A percentile compares a stretch with the other conserved stretches of the same genome.
Conservation (phyloP, 2,329 filamentous ascomycete species). For the Macrophomina pseudophaseolina region DNA sequence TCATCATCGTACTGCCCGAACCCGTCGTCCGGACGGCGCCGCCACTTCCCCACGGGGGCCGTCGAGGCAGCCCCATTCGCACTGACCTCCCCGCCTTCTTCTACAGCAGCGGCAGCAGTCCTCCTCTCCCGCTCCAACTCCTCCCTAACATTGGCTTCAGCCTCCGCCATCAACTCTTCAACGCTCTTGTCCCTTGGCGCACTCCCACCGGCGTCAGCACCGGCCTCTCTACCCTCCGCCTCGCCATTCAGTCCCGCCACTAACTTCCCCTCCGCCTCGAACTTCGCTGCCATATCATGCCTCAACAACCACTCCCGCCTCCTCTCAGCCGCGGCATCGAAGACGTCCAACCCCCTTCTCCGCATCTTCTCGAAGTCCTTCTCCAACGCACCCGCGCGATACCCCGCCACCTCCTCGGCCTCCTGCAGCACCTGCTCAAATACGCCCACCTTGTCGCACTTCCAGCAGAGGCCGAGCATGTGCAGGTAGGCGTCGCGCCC, state of each 20-base stretch:
- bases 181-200: neutral
- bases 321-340: neutral
- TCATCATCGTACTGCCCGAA: neutral
- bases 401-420: slow-evolving; percentile 2
- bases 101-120: neutral
- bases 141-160: too few species aligned
- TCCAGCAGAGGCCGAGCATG: slow-evolving; percentile 25
- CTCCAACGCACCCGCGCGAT: neutral
- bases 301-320: neutral
- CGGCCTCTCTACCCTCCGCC: neutral
- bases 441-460: slow-evolving; percentile 5
- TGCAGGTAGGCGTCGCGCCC: slow-evolving; percentile 11
- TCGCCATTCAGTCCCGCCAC: neutral
- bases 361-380: slow-evolving; percentile 22
- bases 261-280: slow-evolving; percentile 2
- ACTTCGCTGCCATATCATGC: neutral
- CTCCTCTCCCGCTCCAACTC: neutral
- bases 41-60: neutral
- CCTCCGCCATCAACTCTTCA: too few species aligned
- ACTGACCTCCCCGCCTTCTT: neutral
- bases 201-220: neutral
- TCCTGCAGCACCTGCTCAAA: slow-evolving; percentile 9
- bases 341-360: neutral
- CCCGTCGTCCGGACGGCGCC: neutral
- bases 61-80: neutral